Evolutionary conservation across 768 basidiomycete genomes (phyloP).

Genomic region (Xerocomus brunneocitrinus): DNA sequence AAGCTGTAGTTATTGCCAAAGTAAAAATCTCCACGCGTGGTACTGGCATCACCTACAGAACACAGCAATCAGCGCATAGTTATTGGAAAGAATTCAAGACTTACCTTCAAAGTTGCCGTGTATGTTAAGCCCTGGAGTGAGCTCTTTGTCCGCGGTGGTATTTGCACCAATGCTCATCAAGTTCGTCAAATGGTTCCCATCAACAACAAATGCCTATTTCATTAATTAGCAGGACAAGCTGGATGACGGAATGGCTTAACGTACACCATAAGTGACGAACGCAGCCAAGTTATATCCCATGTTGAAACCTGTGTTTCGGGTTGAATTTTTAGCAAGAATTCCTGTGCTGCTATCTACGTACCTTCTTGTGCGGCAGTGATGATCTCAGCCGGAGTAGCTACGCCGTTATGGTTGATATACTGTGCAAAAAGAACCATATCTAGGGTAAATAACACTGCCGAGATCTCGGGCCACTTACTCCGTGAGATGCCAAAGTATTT

Average conservation of each 20-base stretch:
- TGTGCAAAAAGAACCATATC: not conserved
- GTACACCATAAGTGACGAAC: constrained; percentile 22
- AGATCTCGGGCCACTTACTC: constrained; percentile 12
- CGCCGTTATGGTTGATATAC: constrained; percentile 19
- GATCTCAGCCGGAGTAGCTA: constrained; percentile 21
- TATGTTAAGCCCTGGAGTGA: constrained; percentile 18
- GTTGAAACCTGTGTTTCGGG: constrained; percentile 15
- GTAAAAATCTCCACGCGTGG: constrained; percentile 23
- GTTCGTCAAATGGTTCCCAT: constrained; percentile 26
- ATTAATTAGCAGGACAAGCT: not conserved
- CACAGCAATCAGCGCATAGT: not conserved
- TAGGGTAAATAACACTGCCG: not conserved
- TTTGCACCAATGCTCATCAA: constrained; percentile 27
- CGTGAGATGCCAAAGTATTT: constrained; percentile 25
- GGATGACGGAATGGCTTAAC: not conserved
- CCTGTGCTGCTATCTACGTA: not conserved
- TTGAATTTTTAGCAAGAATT: not conserved
- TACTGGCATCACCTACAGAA: constrained; percentile 21
- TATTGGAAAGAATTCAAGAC: not conserved
- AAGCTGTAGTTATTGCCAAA: constrained; percentile 24
- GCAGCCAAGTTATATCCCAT: constrained; percentile 21
- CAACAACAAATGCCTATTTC: constrained; percentile 21
- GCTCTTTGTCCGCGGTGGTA: constrained; percentile 6
- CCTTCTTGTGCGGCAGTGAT: constrained; percentile 24
- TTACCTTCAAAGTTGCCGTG: constrained; percentile 25